Conservation (phyloP, 306 rosid species). For the Amphicarpaea edgeworthii region DNA sequence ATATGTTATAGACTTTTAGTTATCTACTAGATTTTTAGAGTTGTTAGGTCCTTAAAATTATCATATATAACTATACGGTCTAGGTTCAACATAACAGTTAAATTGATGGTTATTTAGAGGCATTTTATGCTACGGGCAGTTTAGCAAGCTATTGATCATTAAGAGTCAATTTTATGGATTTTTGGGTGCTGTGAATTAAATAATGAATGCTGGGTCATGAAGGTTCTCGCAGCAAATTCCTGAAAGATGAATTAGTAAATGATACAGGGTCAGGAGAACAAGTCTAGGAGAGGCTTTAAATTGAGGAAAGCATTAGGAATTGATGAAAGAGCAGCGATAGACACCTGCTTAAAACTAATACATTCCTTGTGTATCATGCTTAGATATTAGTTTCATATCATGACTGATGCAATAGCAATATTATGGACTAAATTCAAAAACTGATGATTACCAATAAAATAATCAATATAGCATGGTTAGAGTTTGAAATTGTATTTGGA, state of each 20-base stretch:
- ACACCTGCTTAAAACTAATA: neutral
- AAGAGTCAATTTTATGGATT: neutral
- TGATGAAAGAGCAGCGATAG: neutral
- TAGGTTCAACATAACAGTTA: neutral
- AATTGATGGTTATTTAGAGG: conserved; percentile 20
- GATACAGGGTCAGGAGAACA: conserved; percentile 2
- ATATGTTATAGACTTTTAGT: neutral
- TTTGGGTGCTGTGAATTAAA: neutral
- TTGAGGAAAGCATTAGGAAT: conserved; percentile 1
- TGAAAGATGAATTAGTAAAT: neutral
- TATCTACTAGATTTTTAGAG: conserved; percentile 27
- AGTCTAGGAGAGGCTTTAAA: neutral
- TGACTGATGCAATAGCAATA: neutral
- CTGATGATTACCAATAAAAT: neutral
- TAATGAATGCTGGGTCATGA: neutral
- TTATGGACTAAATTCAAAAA: neutral
- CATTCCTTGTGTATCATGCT: neutral
- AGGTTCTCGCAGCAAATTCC: conserved; percentile 3
- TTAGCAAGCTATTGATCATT: neutral
- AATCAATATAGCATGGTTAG: neutral
- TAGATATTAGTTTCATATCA: conserved; percentile 9
- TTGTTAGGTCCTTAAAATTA: conserved; percentile 14
- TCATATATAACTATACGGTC: conserved; percentile 7
- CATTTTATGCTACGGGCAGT: conserved; percentile 1
- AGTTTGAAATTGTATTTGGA: conserved; percentile 12